These are phyloP conservation scores for Ophiostoma angusticollis DNA, from an alignment of 2,329 filamentous ascomycete species.

Conservation along the genomic window DNA sequence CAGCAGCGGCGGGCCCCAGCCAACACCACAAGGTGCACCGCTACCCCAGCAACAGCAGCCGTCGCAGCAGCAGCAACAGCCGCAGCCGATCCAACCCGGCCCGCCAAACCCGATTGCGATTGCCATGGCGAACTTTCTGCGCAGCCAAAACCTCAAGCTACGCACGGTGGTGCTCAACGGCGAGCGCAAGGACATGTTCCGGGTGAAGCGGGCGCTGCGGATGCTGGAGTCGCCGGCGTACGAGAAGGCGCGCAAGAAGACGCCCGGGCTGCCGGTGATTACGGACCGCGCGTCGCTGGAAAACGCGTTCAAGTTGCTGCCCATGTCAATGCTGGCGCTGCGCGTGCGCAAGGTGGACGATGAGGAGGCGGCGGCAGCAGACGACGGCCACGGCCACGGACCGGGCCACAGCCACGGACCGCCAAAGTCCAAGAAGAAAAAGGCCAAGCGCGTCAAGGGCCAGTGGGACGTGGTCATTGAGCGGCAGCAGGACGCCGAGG, in stretches of 20 bases:
- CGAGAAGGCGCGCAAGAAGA: slow-evolving; percentile 78
- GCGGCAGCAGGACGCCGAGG: slow-evolving; percentile 79
- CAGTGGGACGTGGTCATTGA: slow-evolving; percentile 94
- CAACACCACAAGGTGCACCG: slow-evolving; percentile 31
- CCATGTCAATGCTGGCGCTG: slow-evolving; percentile 84
- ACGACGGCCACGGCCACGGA: slow-evolving; percentile 57
- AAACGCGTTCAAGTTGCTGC: slow-evolving; percentile 83
- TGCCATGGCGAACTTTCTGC: slow-evolving; percentile 79
- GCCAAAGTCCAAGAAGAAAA: slow-evolving; percentile 40
- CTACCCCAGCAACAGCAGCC: slow-evolving; percentile 20
- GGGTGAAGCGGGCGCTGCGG: slow-evolving; percentile 91
- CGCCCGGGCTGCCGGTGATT: slow-evolving; percentile 76
- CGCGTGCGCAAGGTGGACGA: slow-evolving; percentile 75
- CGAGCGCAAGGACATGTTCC: slow-evolving; percentile 97
- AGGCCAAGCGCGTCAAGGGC: slow-evolving; percentile 82
- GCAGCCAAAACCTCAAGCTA: slow-evolving; percentile 71
- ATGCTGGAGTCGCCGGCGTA: slow-evolving; percentile 83
- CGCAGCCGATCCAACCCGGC: slow-evolving; percentile 58
- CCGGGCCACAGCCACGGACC: slow-evolving; percentile 11
- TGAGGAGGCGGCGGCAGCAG: too few relatives aligned
- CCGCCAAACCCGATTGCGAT: slow-evolving; percentile 82
- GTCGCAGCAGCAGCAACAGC: slow-evolving; percentile 23
- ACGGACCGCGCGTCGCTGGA: slow-evolving; percentile 80
- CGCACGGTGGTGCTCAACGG: slow-evolving; percentile 89
- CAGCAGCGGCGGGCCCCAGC: slow-evolving; percentile 8